phyloP scores from a whole-genome alignment of 768 basidiomycete species.

The Bullera alba region DNA sequence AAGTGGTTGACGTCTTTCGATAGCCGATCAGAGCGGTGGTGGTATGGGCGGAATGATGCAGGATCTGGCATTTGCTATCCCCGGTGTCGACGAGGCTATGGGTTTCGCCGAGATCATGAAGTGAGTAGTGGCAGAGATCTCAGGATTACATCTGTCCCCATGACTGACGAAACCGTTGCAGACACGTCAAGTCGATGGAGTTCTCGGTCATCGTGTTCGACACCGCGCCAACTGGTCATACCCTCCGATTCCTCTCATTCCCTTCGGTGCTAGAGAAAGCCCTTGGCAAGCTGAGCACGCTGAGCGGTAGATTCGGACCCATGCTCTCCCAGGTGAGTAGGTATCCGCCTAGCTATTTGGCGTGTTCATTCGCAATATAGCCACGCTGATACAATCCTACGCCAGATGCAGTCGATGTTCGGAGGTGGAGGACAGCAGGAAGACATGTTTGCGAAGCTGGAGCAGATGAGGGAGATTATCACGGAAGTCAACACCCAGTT shows the following conservation, averaged over 20 bases:
- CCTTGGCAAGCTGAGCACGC: constrained; percentile 80
- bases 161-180: constrained; percentile 40
- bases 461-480: constrained; percentile 92
- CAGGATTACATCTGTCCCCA: background rate
- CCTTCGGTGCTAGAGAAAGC: constrained; percentile 97
- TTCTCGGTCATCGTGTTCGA: constrained; percentile 99
- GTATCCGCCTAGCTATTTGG: constrained; percentile 13
- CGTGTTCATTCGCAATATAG: background rate
- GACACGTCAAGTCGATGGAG: constrained; percentile 99
- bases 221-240: constrained; percentile 97
- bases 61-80: constrained; percentile 96
- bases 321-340: constrained; percentile 87
- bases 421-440: constrained; percentile 87
- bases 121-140: constrained; percentile 49
- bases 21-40: constrained; percentile 44
- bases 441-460: constrained; percentile 98
- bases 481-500: constrained; percentile 99
- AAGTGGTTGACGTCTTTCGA: background rate
- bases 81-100: constrained; percentile 99
- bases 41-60: constrained; percentile 99
- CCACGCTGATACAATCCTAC: constrained; percentile 3
- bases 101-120: constrained; percentile 99
- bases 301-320: constrained; percentile 92
- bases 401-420: constrained; percentile 90
- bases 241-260: constrained; percentile 97